A percentile compares a stretch with the other conserved stretches of the same genome.
phyloP scores from a whole-genome alignment of 73 alveolate species.

The Breviolum minutum region DNA sequence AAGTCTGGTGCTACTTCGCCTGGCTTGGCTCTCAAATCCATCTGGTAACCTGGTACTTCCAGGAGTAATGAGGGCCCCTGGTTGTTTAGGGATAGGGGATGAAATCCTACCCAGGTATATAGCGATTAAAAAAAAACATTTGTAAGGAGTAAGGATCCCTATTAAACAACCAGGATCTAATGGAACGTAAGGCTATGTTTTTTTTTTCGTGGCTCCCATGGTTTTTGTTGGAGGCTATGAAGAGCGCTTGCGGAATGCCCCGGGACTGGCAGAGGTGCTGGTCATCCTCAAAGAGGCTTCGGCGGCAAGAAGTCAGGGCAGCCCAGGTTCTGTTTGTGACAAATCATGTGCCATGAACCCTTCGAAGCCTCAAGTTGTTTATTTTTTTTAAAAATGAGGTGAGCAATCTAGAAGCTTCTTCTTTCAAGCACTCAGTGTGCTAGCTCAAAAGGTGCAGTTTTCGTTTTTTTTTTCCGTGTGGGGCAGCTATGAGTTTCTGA shows the following conservation, averaged over 20 bases:
- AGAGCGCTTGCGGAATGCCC: constrained; percentile 86
- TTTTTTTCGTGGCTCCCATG: too few species aligned
- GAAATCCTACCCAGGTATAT: too few species aligned
- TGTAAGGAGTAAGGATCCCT: too few species aligned
- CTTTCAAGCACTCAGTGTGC: constrained; percentile 88
- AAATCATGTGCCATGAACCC: neutral
- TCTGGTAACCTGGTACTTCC: too few species aligned
- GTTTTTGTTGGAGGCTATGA: constrained; percentile 49
- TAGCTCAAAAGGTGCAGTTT: constrained; percentile 73
- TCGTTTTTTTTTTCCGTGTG: neutral
- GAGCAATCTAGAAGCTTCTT: constrained; percentile 79
- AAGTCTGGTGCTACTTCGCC: constrained; percentile 82
- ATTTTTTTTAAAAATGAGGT: neutral
- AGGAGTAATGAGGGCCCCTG: too few species aligned
- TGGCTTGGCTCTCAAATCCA: neutral
- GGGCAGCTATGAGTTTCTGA: neutral
- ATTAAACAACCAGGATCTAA: too few species aligned
- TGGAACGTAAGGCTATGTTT: too few species aligned
- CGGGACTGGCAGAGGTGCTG: constrained; percentile 87
- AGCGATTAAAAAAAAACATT: too few species aligned
- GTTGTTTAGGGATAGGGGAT: too few species aligned
- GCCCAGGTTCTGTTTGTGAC: neutral
- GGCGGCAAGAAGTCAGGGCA: constrained; percentile 20
- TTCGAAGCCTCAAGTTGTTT: neutral
- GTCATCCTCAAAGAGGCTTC: constrained; percentile 84